Evolutionary conservation across 306 rosid genomes (phyloP).

Genomic region (Inga laurina): DNA sequence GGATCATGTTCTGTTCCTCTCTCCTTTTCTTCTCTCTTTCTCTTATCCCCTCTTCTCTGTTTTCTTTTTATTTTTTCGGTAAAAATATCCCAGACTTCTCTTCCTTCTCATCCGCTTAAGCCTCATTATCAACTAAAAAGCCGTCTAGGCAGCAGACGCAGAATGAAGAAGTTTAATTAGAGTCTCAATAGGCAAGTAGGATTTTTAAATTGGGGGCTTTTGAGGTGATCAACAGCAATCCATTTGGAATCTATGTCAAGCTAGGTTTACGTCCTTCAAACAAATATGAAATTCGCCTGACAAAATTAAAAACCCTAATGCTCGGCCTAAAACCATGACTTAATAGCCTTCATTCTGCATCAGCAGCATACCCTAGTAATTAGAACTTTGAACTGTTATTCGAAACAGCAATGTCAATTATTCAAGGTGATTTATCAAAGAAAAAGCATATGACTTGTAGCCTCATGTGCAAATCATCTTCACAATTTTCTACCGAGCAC

Average conservation of each 20-base stretch:
- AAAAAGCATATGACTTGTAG: neutral
- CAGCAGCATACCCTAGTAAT: neutral
- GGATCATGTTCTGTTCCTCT: too few species aligned
- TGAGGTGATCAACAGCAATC: neutral
- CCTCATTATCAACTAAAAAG: neutral
- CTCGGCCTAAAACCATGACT: neutral
- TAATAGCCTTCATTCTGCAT: neutral
- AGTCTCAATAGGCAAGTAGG: too few species aligned
- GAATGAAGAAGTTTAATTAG: neutral
- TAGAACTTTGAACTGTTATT: neutral
- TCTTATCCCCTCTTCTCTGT: too few species aligned
- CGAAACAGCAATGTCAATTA: neutral
- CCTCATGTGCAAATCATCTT: neutral
- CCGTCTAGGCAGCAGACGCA: neutral
- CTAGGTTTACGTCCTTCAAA: neutral
- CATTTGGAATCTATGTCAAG: neutral
- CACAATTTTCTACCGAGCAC: neutral
- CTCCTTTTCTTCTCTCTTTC: too few species aligned
- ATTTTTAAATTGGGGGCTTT: neutral
- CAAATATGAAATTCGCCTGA: neutral
- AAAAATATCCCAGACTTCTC: neutral
- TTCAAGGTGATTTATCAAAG: neutral
- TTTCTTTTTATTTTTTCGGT: too few species aligned
- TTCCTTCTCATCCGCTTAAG: neutral
- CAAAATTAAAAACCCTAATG: neutral